Conservation (phyloP, 2,329 filamentous ascomycete species). For the Aspergillus pseudoterreus region DNA sequence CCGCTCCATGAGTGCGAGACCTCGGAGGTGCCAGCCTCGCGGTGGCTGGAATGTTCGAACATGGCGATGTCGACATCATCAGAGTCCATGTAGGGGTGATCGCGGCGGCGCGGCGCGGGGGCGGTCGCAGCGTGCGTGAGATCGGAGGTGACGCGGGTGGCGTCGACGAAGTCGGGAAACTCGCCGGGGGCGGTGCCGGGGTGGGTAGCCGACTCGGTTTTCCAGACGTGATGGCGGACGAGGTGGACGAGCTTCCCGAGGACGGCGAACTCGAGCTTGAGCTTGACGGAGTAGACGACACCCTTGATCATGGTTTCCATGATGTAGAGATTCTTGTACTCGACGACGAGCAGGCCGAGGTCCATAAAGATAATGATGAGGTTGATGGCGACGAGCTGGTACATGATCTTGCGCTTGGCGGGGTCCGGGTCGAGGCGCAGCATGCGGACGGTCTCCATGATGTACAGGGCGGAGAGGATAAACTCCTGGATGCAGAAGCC, state of each 20-base stretch:
- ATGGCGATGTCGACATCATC: conserved; percentile 38
- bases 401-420: conserved; percentile 44
- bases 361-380: conserved; percentile 47
- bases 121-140: conserved; percentile 35
- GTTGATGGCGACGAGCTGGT: conserved; percentile 49
- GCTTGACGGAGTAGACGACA: conserved; percentile 47
- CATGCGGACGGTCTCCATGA: conserved; percentile 52
- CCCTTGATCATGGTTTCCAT: conserved; percentile 48
- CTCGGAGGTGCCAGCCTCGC: conserved; percentile 21
- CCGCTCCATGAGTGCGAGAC: conserved; percentile 27
- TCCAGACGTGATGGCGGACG: conserved; percentile 38
- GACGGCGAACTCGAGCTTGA: conserved; percentile 50
- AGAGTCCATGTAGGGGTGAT: conserved; percentile 31
- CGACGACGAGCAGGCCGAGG: conserved; percentile 40
- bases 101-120: conserved; percentile 12
- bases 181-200: conserved; percentile 14
- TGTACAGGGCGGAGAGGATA: conserved; percentile 52
- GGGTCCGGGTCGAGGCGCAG: conserved; percentile 44
- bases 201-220: conserved; percentile 28
- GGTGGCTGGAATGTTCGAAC: conserved; percentile 29
- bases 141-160: conserved; percentile 40
- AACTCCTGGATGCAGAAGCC: conserved; percentile 56
- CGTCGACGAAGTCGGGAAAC: conserved; percentile 44
- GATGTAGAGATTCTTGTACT: conserved; percentile 44
- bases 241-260: conserved; percentile 44